phyloP scores from a whole-genome alignment of 805 yeast species.

The Metschnikowia proteae region DNA sequence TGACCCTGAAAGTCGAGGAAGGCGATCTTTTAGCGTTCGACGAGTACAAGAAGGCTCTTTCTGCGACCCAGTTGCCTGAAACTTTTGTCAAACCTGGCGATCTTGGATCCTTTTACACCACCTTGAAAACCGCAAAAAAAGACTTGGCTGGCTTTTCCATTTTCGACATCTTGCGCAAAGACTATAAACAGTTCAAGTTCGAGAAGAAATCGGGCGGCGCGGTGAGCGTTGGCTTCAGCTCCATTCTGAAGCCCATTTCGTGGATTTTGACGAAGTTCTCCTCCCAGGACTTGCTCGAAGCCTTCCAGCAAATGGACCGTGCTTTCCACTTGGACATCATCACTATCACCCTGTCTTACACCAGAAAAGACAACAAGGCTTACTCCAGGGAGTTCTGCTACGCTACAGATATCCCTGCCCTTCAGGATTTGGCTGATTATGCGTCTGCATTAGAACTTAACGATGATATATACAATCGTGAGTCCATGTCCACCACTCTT shows the following conservation, averaged over 20 bases:
- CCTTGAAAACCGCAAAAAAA: conserved; percentile 49
- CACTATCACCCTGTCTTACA: conserved; percentile 38
- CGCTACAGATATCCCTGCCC: conserved; percentile 17
- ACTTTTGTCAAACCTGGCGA: conserved; percentile 3
- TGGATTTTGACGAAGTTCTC: conserved; percentile 43
- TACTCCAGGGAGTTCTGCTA: conserved; percentile 37
- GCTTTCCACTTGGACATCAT: conserved; percentile 27
- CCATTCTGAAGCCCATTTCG: conserved; percentile 59
- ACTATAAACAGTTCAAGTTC: conserved; percentile 69
- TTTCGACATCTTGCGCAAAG: conserved; percentile 69
- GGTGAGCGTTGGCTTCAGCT: conserved; percentile 64
- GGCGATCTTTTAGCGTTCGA: conserved; percentile 50
- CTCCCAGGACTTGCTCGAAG: conserved; percentile 20
- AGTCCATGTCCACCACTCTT: conserved; percentile 15
- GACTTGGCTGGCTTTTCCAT: conserved; percentile 62
- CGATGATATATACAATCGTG: conserved; percentile 22
- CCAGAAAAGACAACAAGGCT: conserved; percentile 27
- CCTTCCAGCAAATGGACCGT: conserved; percentile 21
- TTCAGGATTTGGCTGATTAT: conserved; percentile 19
- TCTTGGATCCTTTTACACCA: conserved; percentile 16
- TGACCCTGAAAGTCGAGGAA: conserved; percentile 58
- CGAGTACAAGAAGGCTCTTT: conserved; percentile 29
- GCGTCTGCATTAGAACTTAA: conserved; percentile 25
- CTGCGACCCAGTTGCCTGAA: conserved; percentile 11
- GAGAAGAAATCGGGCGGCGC: conserved; percentile 23